Evolutionary conservation across 176 grass and related monocot species (phyloP).

Genomic region (Phoenix dactylifera): DNA sequence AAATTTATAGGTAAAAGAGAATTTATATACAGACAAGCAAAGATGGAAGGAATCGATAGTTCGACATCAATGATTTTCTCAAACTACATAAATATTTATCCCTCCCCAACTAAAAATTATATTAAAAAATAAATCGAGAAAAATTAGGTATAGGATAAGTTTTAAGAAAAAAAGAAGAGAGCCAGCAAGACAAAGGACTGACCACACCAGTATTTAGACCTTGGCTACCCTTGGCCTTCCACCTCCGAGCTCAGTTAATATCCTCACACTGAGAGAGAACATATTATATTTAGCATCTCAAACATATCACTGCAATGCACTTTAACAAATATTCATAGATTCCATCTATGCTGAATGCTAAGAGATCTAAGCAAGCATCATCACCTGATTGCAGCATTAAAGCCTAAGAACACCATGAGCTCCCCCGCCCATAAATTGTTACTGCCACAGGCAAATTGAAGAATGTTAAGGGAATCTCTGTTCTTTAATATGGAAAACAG

Average conservation of each 20-base stretch:
- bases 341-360: too few species aligned
- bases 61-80: too few species aligned
- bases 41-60: too few species aligned
- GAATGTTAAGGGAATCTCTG: not conserved
- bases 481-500: not conserved
- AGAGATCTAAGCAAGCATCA: too few species aligned
- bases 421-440: conserved; percentile 71
- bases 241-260: conserved; percentile 85
- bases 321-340: too few species aligned
- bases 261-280: conserved; percentile 44
- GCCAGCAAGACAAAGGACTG: conserved; percentile 46
- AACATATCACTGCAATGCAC: too few species aligned
- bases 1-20: too few species aligned
- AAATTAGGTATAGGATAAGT: too few species aligned
- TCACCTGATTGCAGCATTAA: conserved; percentile 90
- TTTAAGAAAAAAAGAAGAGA: conserved; percentile 30
- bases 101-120: too few species aligned
- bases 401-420: conserved; percentile 89
- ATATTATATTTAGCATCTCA: not conserved
- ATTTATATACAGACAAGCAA: too few species aligned
- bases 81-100: too few species aligned
- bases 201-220: conserved; percentile 61
- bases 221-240: conserved; percentile 48
- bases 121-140: too few species aligned
- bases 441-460: conserved; percentile 16